Evolutionary conservation across 2,329 filamentous ascomycete species (phyloP).

Genomic region (Aspergillus candidus): DNA sequence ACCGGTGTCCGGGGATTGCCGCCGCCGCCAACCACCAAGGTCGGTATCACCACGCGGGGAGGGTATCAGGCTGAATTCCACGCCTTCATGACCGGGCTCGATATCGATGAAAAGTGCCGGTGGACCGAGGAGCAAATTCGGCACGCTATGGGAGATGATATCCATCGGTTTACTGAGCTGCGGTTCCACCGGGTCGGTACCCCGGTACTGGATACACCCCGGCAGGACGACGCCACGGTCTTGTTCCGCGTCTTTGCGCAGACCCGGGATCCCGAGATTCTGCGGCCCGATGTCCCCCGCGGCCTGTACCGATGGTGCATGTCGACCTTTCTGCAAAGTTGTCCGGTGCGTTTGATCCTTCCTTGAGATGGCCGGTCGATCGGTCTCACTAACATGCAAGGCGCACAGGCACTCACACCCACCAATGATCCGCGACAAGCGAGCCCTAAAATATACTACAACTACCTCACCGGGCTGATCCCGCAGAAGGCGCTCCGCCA

Average conservation of each 20-base stretch:
- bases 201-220: slow-evolving; percentile 16
- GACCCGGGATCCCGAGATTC: slow-evolving; percentile 35
- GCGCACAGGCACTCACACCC: slow-evolving; percentile 1
- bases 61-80: slow-evolving; percentile 44
- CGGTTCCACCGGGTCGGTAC: slow-evolving; percentile 25
- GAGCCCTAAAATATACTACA: slow-evolving; percentile 28
- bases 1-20: not conserved
- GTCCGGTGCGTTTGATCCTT: slow-evolving; percentile 30
- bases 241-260: slow-evolving; percentile 42
- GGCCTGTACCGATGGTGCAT: slow-evolving; percentile 24
- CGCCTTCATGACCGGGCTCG: slow-evolving; percentile 42
- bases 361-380: too few relatives aligned
- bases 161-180: slow-evolving; percentile 24
- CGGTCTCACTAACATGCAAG: too few relatives aligned
- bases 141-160: slow-evolving; percentile 30
- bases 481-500: slow-evolving; percentile 22
- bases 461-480: slow-evolving; percentile 25
- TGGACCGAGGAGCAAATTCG: slow-evolving; percentile 43
- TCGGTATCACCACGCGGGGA: slow-evolving; percentile 42
- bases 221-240: slow-evolving; percentile 41
- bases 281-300: slow-evolving; percentile 29
- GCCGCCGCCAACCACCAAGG: slow-evolving; percentile 48
- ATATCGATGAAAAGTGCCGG: slow-evolving; percentile 41
- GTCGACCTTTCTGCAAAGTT: slow-evolving; percentile 38
- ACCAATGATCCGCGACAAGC: slow-evolving; percentile 30